Evolutionary conservation across 108 stramenopile genomes (phyloP).

Genomic region (Pseudonitzschia pungens): DNA sequence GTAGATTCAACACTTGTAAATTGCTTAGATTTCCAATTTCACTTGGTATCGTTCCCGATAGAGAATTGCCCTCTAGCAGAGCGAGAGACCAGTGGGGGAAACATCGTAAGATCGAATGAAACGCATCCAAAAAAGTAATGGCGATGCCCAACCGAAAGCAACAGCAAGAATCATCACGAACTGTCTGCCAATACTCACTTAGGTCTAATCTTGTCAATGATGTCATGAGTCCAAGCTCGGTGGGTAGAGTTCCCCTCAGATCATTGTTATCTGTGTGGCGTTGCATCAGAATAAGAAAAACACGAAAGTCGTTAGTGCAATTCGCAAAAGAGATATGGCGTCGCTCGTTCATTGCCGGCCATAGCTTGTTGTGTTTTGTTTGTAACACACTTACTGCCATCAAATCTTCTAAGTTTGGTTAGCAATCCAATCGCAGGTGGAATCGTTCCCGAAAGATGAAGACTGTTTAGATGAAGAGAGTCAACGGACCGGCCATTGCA

Average conservation of each 20-base stretch:
- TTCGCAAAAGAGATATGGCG: background rate
- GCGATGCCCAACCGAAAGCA: too few relatives aligned
- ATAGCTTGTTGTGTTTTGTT: background rate
- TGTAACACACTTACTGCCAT: background rate
- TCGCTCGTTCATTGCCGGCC: background rate
- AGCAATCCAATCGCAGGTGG: slow-evolving; percentile 1
- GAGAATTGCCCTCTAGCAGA: background rate
- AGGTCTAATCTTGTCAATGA: slow-evolving; percentile 20
- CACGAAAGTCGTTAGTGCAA: background rate
- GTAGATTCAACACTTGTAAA: slow-evolving; percentile 7
- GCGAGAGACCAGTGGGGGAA: too few relatives aligned
- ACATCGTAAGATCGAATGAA: too few relatives aligned
- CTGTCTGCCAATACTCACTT: background rate
- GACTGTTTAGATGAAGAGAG: background rate
- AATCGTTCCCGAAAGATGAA: background rate
- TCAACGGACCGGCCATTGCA: background rate
- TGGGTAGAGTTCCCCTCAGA: slow-evolving; percentile 36
- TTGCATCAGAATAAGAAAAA: too few relatives aligned
- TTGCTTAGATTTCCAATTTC: slow-evolving; percentile 36
- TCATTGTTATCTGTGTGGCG: slow-evolving; percentile 19
- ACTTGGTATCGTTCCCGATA: slow-evolving; percentile 48
- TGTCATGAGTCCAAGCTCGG: slow-evolving; percentile 34
- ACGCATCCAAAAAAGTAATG: too few relatives aligned
- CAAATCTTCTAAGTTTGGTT: background rate
- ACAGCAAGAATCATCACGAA: too few relatives aligned